phyloP scores from a whole-genome alignment of 1,139 yeast genomes.

The Yamadazyma mexicana region DNA sequence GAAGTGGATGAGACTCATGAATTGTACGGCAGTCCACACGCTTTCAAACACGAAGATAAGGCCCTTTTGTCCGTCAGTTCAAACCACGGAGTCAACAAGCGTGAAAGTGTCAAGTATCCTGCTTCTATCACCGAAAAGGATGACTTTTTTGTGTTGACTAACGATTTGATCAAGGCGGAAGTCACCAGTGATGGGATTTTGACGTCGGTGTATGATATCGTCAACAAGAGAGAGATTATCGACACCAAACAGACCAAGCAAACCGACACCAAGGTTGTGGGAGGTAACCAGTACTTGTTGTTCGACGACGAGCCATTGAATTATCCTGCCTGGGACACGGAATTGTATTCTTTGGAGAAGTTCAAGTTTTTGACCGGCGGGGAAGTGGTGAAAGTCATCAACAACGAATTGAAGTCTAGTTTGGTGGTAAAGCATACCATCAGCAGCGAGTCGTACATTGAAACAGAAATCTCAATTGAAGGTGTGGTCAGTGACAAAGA shows the following conservation, averaged over 20 bases:
- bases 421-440: slow-evolving; percentile 61
- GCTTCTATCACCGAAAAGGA: slow-evolving; percentile 45
- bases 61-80: slow-evolving; percentile 13
- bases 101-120: slow-evolving; percentile 38
- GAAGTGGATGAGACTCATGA: slow-evolving; percentile 21
- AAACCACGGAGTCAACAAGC: slow-evolving; percentile 8
- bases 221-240: slow-evolving; percentile 64
- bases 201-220: slow-evolving; percentile 63
- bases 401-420: slow-evolving; percentile 61
- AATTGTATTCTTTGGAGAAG: slow-evolving; percentile 76
- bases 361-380: slow-evolving; percentile 48
- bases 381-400: slow-evolving; percentile 50
- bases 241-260: slow-evolving; percentile 50
- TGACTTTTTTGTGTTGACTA: slow-evolving; percentile 50
- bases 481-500: slow-evolving; percentile 41
- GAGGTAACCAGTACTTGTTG: slow-evolving; percentile 77
- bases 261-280: slow-evolving; percentile 43
- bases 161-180: slow-evolving; percentile 59
- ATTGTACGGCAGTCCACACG: slow-evolving; percentile 6
- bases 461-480: slow-evolving; percentile 69
- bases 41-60: slow-evolving; percentile 3
- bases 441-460: slow-evolving; percentile 57
- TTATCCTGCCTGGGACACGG: slow-evolving; percentile 98
- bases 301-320: slow-evolving; percentile 88
- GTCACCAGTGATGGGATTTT: slow-evolving; percentile 64